phyloP scores from a whole-genome alignment of 352 stramenopile genomes.

The Pythium dissotocum region DNA sequence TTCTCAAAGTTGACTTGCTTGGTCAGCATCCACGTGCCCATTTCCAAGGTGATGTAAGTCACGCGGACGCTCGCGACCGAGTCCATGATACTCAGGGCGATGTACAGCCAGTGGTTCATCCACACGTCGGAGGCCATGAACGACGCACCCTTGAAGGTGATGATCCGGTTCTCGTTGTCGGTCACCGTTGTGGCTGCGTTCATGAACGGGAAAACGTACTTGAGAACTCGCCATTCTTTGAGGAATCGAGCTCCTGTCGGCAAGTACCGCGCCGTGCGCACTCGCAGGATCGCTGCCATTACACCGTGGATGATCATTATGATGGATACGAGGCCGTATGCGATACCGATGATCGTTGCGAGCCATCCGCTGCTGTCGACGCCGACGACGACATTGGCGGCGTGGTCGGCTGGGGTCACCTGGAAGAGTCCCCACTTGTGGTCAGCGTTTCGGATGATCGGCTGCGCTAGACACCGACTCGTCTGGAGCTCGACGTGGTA shows the following conservation, averaged over 20 bases:
- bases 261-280: conserved; percentile 12
- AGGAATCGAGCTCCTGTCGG: not conserved
- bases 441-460: conserved; percentile 1
- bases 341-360: conserved; percentile 4
- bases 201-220: conserved; percentile 3
- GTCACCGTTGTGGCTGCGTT: not conserved
- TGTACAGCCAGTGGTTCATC: conserved; percentile 29
- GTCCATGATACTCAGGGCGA: conserved; percentile 18
- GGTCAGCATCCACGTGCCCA: conserved; percentile 22
- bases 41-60: conserved; percentile 14
- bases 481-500: conserved; percentile 33
- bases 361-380: conserved; percentile 20
- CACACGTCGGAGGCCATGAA: conserved; percentile 17
- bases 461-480: conserved; percentile 22
- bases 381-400: conserved; percentile 14
- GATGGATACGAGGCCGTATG: conserved; percentile 25
- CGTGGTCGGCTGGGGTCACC: conserved; percentile 9
- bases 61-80: conserved; percentile 4
- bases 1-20: conserved; percentile 19
- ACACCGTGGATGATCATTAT: conserved; percentile 24
- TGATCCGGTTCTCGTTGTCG: not conserved
- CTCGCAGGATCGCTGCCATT: conserved; percentile 12
- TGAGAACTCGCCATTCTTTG: too few relatives aligned
- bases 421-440: conserved; percentile 18
- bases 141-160: not conserved